Conservation (phyloP, 768 basidiomycete species). For the Phallus indusiatus region DNA sequence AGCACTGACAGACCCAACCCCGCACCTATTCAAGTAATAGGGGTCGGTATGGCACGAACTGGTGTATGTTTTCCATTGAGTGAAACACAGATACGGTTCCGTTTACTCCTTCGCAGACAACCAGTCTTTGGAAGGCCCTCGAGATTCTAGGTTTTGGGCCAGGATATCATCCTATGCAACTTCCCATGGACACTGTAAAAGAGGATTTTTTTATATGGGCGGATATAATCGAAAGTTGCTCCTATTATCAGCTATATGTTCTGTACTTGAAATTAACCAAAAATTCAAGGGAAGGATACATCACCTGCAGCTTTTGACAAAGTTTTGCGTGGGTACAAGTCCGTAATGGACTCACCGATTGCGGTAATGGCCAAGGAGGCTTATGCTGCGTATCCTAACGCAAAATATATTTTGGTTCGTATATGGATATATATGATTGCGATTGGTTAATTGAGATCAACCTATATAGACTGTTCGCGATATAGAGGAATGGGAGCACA, state of each 20-base stretch:
- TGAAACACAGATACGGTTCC: not conserved
- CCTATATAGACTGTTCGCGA: not conserved
- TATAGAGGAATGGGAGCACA: constrained; percentile 1
- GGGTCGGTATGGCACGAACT: not conserved
- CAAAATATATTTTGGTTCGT: constrained; percentile 2
- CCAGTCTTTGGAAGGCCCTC: not conserved
- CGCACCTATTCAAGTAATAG: not conserved
- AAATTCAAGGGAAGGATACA: not conserved
- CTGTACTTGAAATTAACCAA: not conserved
- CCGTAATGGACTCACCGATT: not conserved
- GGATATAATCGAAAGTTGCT: not conserved
- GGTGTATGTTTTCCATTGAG: not conserved
- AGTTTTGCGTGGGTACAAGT: not conserved
- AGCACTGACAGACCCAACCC: not conserved
- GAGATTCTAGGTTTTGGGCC: not conserved
- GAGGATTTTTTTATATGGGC: not conserved
- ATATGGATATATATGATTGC: not conserved
- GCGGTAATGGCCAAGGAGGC: not conserved
- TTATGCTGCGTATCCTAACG: constrained; percentile 3
- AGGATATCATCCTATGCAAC: not conserved
- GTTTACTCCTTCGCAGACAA: not conserved
- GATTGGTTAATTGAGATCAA: not conserved
- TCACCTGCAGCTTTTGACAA: not conserved
- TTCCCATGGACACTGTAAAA: not conserved
- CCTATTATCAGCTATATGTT: not conserved